Percentiles rank a stretch among this genome's conserved stretches.
Conservation (phyloP, 2,329 filamentous ascomycete species). For the Lecanoromycetidae sp. region DNA sequence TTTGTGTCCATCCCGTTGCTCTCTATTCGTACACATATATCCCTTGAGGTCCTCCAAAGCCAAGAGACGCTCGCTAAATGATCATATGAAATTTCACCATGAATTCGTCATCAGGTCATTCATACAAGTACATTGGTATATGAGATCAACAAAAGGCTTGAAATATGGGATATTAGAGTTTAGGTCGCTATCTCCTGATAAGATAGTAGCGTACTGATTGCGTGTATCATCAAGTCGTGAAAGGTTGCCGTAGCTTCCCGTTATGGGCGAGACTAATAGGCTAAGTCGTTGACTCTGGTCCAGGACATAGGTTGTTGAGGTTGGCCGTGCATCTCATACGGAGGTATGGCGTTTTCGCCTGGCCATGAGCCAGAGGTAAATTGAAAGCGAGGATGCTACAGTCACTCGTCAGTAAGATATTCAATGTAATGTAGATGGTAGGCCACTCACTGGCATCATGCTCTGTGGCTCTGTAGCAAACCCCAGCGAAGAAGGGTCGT, state of each 20-base stretch:
- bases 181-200: not conserved
- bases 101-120: not conserved
- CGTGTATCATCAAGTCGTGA: not conserved
- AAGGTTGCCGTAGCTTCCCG: not conserved
- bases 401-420: conserved; percentile 19
- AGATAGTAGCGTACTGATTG: not conserved
- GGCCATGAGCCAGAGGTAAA: conserved; percentile 31
- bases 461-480: conserved; percentile 5
- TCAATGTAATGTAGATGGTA: not conserved
- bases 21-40: too few relatives aligned
- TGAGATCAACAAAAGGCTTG: not conserved
- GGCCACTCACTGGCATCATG: conserved; percentile 8
- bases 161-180: not conserved
- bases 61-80: too few relatives aligned
- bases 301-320: conserved; percentile 18
- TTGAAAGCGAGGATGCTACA: conserved; percentile 25
- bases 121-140: conserved; percentile 6
- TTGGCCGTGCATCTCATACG: conserved; percentile 29
- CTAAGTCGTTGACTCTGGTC: conserved; percentile 7
- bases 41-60: too few relatives aligned
- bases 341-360: conserved; percentile 25
- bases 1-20: too few relatives aligned
- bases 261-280: not conserved
- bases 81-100: too few relatives aligned
- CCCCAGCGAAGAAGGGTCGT: conserved; percentile 5